Base-by-base conservation (phyloP, 768 basidiomycete genomes). In the Mrakia blollopis region DNA sequence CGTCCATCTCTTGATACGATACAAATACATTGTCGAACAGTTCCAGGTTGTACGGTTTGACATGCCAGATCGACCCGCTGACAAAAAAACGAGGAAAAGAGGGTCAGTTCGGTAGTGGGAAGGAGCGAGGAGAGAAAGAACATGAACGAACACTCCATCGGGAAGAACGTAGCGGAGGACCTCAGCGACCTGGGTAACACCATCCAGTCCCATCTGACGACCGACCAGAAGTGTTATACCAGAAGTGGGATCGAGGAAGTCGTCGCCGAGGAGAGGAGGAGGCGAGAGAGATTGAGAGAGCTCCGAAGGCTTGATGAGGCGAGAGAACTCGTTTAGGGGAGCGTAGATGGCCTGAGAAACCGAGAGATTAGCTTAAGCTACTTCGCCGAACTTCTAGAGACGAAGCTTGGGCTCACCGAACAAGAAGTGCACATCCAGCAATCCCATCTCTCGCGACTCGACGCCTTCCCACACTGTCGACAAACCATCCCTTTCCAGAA, bases 401-500 rank as follows among this genome's bases (percentile, higher is more conserved):
- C 2, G 32, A 37, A 37, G 3, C n/a, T n/a, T n/a, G n/a, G 5
- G 14, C 62, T 16, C 35, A 63, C 62, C 18, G 18, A 37, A 25
- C 30, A 63, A 9, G 62, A 63, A 7, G 62, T 63, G 11, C 62
- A 35, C 32, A 28, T 37, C 62, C 62, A 63, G 62, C 62, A 37
- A 16, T 63, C 62, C 62, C 62, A 63, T 37, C 62, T 5, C 32
- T 63, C 62, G 13, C 62, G 30, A 37, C 62, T 35, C 62, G 30
- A 63, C n/a, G 62, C 62, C 16, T 63, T 63, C 16, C 35, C 30
- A 18, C 30, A 63, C 9, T 11, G 28, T 8, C n/a, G 62, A 35
- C n/a, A 63, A 14, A 63, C 62, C 62, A 63, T 63, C 7, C 62
- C 62, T 37, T 32, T 32, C 62, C 62, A 63, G 30, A 63, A 63